Evolutionary conservation across 1,284 basidiomycete genomes (phyloP).

Genomic region (Anthracocystis panici-leucophaei): DNA sequence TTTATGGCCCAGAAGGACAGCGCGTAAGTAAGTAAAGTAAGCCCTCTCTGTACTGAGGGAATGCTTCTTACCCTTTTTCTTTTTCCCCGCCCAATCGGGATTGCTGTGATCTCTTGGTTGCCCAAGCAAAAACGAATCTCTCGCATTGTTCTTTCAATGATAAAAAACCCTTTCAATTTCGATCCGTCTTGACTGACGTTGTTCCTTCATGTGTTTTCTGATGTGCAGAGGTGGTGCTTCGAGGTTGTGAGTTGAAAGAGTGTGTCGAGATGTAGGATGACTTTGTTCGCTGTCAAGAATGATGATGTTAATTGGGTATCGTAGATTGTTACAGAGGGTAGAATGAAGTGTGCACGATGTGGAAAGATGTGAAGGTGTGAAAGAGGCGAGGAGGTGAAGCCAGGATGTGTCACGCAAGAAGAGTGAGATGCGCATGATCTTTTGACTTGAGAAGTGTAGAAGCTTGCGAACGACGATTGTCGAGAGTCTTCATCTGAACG

Average conservation of each 20-base stretch:
- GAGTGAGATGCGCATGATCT: too few relatives aligned
- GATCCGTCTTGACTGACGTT: constrained; percentile 8
- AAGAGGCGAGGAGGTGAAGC: neutral
- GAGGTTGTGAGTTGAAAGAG: constrained; percentile 5
- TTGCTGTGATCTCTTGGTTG: neutral
- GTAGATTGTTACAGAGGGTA: neutral
- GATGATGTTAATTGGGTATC: neutral
- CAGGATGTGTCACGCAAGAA: neutral
- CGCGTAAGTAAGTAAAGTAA: constrained; percentile 59
- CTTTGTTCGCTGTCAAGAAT: neutral
- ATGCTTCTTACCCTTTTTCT: constrained; percentile 6
- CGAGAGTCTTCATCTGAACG: too few relatives aligned
- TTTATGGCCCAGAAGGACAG: constrained; percentile 78
- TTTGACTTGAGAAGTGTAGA: too few relatives aligned
- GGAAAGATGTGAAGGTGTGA: neutral
- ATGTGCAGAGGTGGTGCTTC: constrained; percentile 17
- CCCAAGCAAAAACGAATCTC: neutral
- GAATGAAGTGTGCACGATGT: neutral
- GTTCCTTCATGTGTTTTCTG: neutral
- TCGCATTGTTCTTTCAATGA: constrained; percentile 8
- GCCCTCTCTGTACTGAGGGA: neutral
- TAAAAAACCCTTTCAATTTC: neutral
- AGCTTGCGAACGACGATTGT: too few relatives aligned
- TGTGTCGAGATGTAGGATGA: neutral
- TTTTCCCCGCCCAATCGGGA: constrained; percentile 1